Base-by-base conservation (phyloP, 164 flowering plant genomes). In the Brasenia schreberi region DNA sequence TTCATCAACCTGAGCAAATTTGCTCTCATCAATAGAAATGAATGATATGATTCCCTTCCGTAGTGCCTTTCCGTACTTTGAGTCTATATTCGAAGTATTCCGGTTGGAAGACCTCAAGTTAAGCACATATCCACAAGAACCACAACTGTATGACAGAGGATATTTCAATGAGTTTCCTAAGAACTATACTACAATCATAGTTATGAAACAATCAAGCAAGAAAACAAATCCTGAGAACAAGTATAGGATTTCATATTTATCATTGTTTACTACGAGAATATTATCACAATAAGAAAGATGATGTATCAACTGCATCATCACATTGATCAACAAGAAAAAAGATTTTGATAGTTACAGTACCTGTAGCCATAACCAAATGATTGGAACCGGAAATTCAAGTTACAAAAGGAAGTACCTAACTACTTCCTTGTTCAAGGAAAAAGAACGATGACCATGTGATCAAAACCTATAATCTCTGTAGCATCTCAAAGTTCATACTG, bases 1-100 rank as follows among this genome's bases (percentile, higher is more conserved):
- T 69, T 89, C 88, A 63, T 90, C 92, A 42, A 85, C 81, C 73
- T 77, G 85, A 61, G 85, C 87, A 69, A 90, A 93, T 79, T 92
- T 83, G 80, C 89, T 89, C 77, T 90, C 95, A 59, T 93, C 97
- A 1, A 93, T 77, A 59, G 77, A 65, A 61, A 78, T 75, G 72
- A 93, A 93, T 7, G 98, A 89, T 66, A 93, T 85, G 64, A 79
- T 77, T 65, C 98, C 98, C 68, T 75, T 78, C 74, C 81, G 90
- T 62, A 93, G 82, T 14, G 90, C 84, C 69, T 90, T 93, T 7
- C 92, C 86, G 72, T 93, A 93, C 70, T 93, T 85, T 4, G 88
- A 87, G 61, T 92, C 94, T 52, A 93, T 85, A 44, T 81, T 75
- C 53, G 88, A 70, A 17, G 88, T 93, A 73, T 87, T 90, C 59